phyloP scores from a whole-genome alignment of 306 rosid species.

The Begonia fuchsioides region DNA sequence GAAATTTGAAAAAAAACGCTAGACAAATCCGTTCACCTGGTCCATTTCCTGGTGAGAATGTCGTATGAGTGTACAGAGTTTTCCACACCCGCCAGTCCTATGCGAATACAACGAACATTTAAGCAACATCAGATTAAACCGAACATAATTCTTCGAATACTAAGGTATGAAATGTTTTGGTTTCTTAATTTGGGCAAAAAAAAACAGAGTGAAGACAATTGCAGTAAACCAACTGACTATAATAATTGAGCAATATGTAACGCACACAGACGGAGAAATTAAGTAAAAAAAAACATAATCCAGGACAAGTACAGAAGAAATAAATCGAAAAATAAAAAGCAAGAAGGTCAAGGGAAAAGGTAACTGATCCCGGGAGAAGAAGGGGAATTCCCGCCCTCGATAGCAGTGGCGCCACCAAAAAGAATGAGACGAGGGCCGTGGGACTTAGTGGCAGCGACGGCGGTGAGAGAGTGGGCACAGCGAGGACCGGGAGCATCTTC shows the following conservation, averaged over 20 bases:
- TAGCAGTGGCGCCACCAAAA: conserved; percentile 95
- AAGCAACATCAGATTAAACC: not conserved
- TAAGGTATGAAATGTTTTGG: too few relatives aligned
- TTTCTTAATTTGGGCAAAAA: too few relatives aligned
- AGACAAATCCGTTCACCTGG: conserved; percentile 29
- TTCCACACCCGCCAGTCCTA: conserved; percentile 91
- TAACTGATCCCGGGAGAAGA: conserved; percentile 88
- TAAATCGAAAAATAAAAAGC: not conserved
- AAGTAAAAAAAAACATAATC: not conserved
- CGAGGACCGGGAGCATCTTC: conserved; percentile 96
- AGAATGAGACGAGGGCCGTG: conserved; percentile 80
- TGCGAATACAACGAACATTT: conserved; percentile 6
- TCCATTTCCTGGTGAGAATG: conserved; percentile 75
- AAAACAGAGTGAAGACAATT: not conserved
- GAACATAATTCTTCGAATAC: too few relatives aligned
- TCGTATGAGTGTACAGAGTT: conserved; percentile 89
- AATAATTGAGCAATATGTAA: not conserved
- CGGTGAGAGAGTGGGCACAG: conserved; percentile 77
- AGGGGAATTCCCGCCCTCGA: conserved; percentile 75
- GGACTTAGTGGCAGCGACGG: conserved; percentile 76
- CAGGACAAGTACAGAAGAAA: not conserved
- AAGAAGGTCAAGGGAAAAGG: not conserved
- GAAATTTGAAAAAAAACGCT: conserved; percentile 6
- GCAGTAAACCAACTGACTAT: not conserved
- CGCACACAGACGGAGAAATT: not conserved